Conservation (phyloP, 164 flowering plant species). For the Litsea cubeba region DNA sequence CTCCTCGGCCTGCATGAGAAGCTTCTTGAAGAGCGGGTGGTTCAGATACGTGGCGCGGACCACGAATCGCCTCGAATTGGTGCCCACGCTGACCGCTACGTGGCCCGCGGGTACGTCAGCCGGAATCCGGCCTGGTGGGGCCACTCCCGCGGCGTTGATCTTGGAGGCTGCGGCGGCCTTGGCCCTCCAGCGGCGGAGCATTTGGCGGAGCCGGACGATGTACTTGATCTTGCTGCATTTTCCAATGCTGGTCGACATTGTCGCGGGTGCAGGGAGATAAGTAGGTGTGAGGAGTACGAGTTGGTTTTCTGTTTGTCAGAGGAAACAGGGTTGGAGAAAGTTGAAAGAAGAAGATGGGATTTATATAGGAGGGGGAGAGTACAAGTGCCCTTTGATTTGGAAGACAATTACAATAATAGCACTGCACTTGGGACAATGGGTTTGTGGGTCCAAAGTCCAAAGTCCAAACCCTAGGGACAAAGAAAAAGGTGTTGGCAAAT, state of each 20-base stretch:
- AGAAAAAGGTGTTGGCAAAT: too few relatives aligned
- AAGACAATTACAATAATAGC: slow-evolving; percentile 22
- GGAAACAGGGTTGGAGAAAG: not conserved
- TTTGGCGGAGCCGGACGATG: slow-evolving; percentile 45
- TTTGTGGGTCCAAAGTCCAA: too few relatives aligned
- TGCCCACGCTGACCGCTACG: slow-evolving; percentile 80
- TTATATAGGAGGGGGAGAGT: slow-evolving; percentile 23
- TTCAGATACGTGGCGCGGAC: slow-evolving; percentile 73
- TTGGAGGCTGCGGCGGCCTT: slow-evolving; percentile 45
- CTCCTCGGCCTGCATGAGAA: slow-evolving; percentile 67
- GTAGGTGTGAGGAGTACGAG: not conserved
- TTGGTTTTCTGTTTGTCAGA: not conserved
- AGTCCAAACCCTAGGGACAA: too few relatives aligned
- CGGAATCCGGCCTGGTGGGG: slow-evolving; percentile 27
- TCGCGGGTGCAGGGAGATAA: not conserved
- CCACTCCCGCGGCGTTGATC: slow-evolving; percentile 16
- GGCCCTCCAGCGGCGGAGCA: slow-evolving; percentile 72
- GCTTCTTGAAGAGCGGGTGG: slow-evolving; percentile 70
- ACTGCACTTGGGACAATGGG: too few relatives aligned
- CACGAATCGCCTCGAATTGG: slow-evolving; percentile 51
- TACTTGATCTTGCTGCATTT: slow-evolving; percentile 34
- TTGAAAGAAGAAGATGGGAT: slow-evolving; percentile 4
- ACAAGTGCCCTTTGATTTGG: slow-evolving; percentile 21
- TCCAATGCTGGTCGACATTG: slow-evolving; percentile 8
- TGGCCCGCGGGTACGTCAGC: slow-evolving; percentile 74